A percentile compares a stretch with the other conserved stretches of the same genome.
phyloP scores from a whole-genome alignment of 768 basidiomycete species.

The Pleurotus tuoliensis region DNA sequence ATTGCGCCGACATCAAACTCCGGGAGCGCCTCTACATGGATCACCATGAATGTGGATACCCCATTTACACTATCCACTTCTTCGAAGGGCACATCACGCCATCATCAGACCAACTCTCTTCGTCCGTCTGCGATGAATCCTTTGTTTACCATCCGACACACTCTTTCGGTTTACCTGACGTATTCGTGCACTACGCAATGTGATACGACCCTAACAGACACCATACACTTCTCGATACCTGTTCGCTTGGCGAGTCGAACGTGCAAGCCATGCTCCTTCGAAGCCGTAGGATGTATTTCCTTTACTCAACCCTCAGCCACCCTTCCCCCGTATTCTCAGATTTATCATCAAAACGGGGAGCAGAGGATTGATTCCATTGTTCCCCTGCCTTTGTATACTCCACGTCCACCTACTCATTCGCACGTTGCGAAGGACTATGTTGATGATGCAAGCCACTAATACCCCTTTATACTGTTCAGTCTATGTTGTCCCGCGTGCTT shows the following conservation, averaged over 20 bases:
- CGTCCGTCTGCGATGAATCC: slow-evolving; percentile 50
- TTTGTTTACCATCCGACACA: slow-evolving; percentile 53
- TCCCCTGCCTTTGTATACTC: slow-evolving; percentile 66
- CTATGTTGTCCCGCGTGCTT: too few species aligned
- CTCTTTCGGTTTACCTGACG: slow-evolving; percentile 46
- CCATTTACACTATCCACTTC: slow-evolving; percentile 35
- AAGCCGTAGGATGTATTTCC: slow-evolving; percentile 1
- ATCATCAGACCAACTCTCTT: slow-evolving; percentile 31
- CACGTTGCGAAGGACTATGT: too few species aligned
- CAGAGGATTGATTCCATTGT: slow-evolving; percentile 60
- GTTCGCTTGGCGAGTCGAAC: slow-evolving; percentile 44
- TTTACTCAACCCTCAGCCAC: slow-evolving; percentile 13
- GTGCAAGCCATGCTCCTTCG: slow-evolving; percentile 17
- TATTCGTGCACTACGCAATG: slow-evolving; percentile 51
- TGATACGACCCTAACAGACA: slow-evolving; percentile 25
- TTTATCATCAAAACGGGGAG: slow-evolving; percentile 73
- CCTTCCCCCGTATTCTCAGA: slow-evolving; percentile 75
- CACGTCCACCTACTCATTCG: slow-evolving; percentile 12
- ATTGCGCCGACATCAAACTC: slow-evolving; percentile 41
- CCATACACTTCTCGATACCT: slow-evolving; percentile 45
- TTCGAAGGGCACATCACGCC: slow-evolving; percentile 8
- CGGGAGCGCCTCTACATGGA: slow-evolving; percentile 42
- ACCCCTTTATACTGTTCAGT: too few species aligned
- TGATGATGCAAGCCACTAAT: too few species aligned
- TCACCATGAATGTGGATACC: slow-evolving; percentile 52